Evolutionary conservation across 768 basidiomycete genomes (phyloP), one percentile per base, ranked within the genome.

Genomic region (Boletus subcaerulescens): DNA sequence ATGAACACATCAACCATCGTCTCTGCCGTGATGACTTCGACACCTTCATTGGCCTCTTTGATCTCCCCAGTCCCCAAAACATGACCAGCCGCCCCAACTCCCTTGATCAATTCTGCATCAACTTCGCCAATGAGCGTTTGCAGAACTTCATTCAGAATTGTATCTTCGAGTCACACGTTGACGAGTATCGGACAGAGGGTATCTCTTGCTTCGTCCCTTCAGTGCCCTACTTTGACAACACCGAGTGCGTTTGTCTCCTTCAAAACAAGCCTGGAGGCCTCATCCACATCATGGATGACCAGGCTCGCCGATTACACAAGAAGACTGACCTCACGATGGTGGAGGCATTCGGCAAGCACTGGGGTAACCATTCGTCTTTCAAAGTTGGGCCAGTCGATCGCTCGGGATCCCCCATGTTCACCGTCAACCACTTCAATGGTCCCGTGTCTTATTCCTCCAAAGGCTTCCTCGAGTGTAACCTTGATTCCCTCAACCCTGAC

Each of bases 261-360:
- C 51, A 52, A 15, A 45, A 52, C 35, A 52, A 45, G 36, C 51
- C 51, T 3, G 95, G 95, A 11, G 97, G 97, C 2, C 77, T 99
- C 32, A 85, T 98, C 50, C 93, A 96, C 65, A 98, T 98, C 71
- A 92, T 98, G 89, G 95, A 98, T 66, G 96, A 98, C 66, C 93
- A 97, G 71, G 90, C 94, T 1, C 81, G 89, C 13, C 80, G 91
- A 38, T 80, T 82, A 53, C 87, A 84, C 55, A 95, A 93, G 74
- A 94, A 95, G 82, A 95, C 87, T 3, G 93, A 96, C 63, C 82
- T 87, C 50, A 91, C 89, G 0, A 97, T 98, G 93, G 84, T 95
- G 10, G 93, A 97, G 63, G 92, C 95, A 0, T 93, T 98, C 67
- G 77, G 82, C 45, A 98, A 98, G 71, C 83, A 95, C 1, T 98